Base-by-base conservation (phyloP, 1,139 yeast genomes). In the Hanseniaspora sp. region DNA sequence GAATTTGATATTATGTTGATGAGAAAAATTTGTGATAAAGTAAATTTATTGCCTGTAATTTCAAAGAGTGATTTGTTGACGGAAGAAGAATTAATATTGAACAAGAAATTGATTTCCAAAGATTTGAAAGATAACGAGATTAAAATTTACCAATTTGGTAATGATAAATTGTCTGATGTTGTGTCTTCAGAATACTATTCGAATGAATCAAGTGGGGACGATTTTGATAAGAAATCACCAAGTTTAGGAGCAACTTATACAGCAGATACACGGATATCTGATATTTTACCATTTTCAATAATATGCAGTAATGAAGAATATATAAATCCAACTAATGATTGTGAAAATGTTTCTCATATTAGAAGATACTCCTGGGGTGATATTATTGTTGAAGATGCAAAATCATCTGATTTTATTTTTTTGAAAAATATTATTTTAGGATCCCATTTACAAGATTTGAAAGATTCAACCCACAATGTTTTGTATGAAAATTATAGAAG, bases 381-480 rank as follows among this genome's bases (percentile, higher is more conserved):
- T 7, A 65, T 75, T 52, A 59, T 60, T 48, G 65, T 79, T 53
- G 83, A 79, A 61, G 78, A 80, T 64, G 75, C 80, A 2, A 75
- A 71, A 18, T 71, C 72, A 58, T 80, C 82, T 58, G 88, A 83
- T 65, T 83, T 83, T 62, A 74, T 83, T 12, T 73, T 77, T 55
- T 74, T 83, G 65, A 82, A 81, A 66, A 79, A 82, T 57, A 82
- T 82, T 7, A 68, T 83, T 58, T 73, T 83, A 59, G 86, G 86
- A 44, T 83, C 90, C n/a, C 90, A 83, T 67, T 72, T 83, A 63
- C 84, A 83, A 65, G 90, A 83, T 60, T 76, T 83, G 62, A 83
- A 82, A 66, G 87, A 82, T 60, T 69, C 77, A 51, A 83, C 90
- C 7, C 86, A 82, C 62, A 79, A 79, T 56, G 71, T 74, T 56